Evolutionary conservation across 2,329 filamentous ascomycete genomes (phyloP).

Genomic region (Phaeosphaeriaceae sp.): DNA sequence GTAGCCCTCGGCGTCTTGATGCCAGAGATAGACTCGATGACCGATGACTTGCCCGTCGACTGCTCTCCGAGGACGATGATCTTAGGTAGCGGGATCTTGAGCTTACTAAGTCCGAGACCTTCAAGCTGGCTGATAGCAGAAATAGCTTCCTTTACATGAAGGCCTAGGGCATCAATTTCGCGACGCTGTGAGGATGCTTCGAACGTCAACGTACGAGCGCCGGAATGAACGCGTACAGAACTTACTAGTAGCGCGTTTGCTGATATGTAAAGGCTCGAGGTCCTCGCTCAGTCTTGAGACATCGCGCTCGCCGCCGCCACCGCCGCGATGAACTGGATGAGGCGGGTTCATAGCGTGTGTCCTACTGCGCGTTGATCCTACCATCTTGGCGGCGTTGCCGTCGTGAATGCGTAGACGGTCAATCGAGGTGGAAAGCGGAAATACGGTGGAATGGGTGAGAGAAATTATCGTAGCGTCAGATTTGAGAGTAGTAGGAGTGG

Average conservation of each 20-base stretch:
- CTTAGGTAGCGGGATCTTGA: conserved; percentile 72
- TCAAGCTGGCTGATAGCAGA: conserved; percentile 70
- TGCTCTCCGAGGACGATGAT: conserved; percentile 84
- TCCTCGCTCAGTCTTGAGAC: conserved; percentile 6
- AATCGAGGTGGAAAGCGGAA: neutral
- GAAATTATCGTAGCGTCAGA: neutral
- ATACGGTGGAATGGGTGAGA: neutral
- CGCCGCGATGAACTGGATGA: neutral
- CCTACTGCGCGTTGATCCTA: neutral
- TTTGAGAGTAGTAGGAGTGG: neutral
- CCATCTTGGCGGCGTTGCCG: neutral
- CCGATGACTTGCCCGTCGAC: conserved; percentile 79
- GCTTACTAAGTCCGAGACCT: conserved; percentile 74
- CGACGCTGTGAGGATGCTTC: neutral
- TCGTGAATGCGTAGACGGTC: neutral
- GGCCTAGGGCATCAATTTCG: conserved; percentile 56
- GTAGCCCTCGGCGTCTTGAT: conserved; percentile 74
- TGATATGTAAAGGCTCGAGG: conserved; percentile 3
- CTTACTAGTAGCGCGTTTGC: neutral
- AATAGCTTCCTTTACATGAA: conserved; percentile 70
- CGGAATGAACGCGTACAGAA: neutral
- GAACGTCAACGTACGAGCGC: neutral
- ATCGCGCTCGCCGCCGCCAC: conserved; percentile 3
- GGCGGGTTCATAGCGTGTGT: neutral
- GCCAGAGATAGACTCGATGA: conserved; percentile 59